phyloP scores from a whole-genome alignment of 331 rosid species.

The Spiraea crenata region DNA sequence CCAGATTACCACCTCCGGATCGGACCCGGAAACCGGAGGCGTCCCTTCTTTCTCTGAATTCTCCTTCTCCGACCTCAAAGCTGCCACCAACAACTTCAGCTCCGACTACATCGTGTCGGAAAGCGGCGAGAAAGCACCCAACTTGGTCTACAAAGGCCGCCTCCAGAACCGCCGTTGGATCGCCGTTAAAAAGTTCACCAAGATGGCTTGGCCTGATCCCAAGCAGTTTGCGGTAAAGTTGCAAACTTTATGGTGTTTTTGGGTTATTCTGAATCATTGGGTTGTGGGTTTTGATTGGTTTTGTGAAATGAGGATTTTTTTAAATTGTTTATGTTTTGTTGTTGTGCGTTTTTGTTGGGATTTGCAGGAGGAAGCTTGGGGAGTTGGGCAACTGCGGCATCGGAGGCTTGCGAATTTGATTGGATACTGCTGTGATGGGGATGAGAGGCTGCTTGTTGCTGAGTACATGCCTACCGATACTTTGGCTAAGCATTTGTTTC shows the following conservation, averaged over 20 bases:
- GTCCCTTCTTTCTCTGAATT: slow-evolving; percentile 60
- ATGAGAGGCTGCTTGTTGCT: slow-evolving; percentile 95
- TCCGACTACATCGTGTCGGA: slow-evolving; percentile 79
- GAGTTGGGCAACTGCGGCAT: slow-evolving; percentile 82
- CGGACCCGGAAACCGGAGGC: slow-evolving; percentile 26
- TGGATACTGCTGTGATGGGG: slow-evolving; percentile 95
- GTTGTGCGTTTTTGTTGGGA: slow-evolving; percentile 4
- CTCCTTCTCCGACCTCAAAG: slow-evolving; percentile 67
- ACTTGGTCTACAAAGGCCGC: slow-evolving; percentile 82
- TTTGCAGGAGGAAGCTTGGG: slow-evolving; percentile 77
- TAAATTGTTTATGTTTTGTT: too few relatives aligned
- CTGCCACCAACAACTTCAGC: slow-evolving; percentile 84
- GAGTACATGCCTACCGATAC: slow-evolving; percentile 97
- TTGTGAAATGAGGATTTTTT: neutral
- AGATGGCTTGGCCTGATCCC: slow-evolving; percentile 95
- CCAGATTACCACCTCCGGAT: slow-evolving; percentile 25
- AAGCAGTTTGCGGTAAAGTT: slow-evolving; percentile 70
- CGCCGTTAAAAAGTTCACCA: slow-evolving; percentile 94
- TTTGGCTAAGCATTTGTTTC: slow-evolving; percentile 96
- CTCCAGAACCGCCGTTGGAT: slow-evolving; percentile 76
- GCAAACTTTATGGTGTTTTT: slow-evolving; percentile 21
- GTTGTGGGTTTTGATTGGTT: neutral
- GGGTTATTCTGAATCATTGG: neutral
- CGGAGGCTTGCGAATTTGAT: slow-evolving; percentile 84
- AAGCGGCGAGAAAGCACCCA: slow-evolving; percentile 89